Percentiles rank a stretch among this genome's conserved stretches.
phyloP scores from a whole-genome alignment of 192 early-diverging fungal species.

The Entophlyctis luteolus region DNA sequence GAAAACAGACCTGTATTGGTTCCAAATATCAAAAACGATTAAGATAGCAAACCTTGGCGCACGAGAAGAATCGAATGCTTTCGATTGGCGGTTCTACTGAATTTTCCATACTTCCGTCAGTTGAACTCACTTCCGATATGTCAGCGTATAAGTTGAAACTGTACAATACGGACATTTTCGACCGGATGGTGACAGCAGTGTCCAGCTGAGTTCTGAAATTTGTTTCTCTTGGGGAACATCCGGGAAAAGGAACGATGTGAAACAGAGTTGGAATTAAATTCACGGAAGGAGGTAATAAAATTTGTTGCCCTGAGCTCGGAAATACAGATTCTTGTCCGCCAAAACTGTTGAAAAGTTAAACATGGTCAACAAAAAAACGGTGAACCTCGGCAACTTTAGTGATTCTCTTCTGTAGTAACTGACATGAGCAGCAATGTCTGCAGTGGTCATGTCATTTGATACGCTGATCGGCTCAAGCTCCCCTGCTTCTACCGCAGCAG shows the following conservation, averaged over 20 bases:
- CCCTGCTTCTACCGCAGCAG: slow-evolving; percentile 18
- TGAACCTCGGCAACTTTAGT: background rate
- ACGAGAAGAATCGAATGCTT: slow-evolving; percentile 3
- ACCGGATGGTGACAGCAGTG: slow-evolving; percentile 9
- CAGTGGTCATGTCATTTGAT: background rate
- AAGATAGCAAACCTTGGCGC: slow-evolving; percentile 13
- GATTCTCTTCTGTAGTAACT: background rate
- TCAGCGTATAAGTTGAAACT: slow-evolving; percentile 3
- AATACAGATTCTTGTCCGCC: too few relatives aligned
- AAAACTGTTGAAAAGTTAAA: too few relatives aligned
- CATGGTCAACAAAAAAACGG: too few relatives aligned
- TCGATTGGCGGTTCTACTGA: background rate
- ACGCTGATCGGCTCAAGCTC: slow-evolving; percentile 1
- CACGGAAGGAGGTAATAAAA: too few relatives aligned
- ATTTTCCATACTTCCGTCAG: background rate
- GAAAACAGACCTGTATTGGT: background rate
- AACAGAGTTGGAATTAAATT: too few relatives aligned
- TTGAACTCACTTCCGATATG: background rate
- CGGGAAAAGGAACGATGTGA: background rate
- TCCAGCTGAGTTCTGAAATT: slow-evolving; percentile 3
- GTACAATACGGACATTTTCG: slow-evolving; percentile 37
- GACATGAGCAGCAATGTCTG: background rate
- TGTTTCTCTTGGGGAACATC: background rate
- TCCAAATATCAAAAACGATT: slow-evolving; percentile 20
- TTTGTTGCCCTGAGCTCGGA: too few relatives aligned